Evolutionary conservation across 1,284 basidiomycete genomes (phyloP).

Genomic region (Marasmius oreades): DNA sequence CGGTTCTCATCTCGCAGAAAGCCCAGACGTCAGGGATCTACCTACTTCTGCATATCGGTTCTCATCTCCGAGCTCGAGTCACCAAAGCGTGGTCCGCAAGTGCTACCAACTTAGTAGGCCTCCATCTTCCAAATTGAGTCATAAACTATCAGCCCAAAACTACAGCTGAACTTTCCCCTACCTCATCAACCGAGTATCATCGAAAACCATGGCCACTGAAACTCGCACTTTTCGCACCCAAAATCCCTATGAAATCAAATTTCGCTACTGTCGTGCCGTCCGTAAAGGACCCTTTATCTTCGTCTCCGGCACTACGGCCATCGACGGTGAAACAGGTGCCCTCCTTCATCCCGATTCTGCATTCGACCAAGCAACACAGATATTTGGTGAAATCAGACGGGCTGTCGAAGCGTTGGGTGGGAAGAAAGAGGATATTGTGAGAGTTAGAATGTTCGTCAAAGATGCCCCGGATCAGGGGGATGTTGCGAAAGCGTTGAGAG

Average conservation of each 20-base stretch:
- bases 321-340: slow-evolving; percentile 35
- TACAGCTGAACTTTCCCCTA: too few species aligned
- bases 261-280: slow-evolving; percentile 47
- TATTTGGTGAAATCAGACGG: slow-evolving; percentile 38
- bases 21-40: too few species aligned
- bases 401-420: slow-evolving; percentile 41
- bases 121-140: too few species aligned
- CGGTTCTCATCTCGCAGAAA: too few species aligned
- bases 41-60: too few species aligned
- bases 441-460: slow-evolving; percentile 47
- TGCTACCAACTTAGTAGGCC: too few species aligned
- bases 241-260: slow-evolving; percentile 46
- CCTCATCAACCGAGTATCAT: neutral
- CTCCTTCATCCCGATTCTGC: slow-evolving; percentile 41
- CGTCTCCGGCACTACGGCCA: slow-evolving; percentile 49
- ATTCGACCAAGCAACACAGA: slow-evolving; percentile 37
- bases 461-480: slow-evolving; percentile 34
- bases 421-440: slow-evolving; percentile 36
- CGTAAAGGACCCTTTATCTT: slow-evolving; percentile 47
- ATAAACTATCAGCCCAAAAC: too few species aligned
- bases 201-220: neutral
- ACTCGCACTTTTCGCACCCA: slow-evolving; percentile 25
- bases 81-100: too few species aligned
- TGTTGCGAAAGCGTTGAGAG: slow-evolving; percentile 43
- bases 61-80: too few species aligned